phyloP scores from a whole-genome alignment of 2,329 filamentous ascomycete species.

The Fusarium torreyae region DNA sequence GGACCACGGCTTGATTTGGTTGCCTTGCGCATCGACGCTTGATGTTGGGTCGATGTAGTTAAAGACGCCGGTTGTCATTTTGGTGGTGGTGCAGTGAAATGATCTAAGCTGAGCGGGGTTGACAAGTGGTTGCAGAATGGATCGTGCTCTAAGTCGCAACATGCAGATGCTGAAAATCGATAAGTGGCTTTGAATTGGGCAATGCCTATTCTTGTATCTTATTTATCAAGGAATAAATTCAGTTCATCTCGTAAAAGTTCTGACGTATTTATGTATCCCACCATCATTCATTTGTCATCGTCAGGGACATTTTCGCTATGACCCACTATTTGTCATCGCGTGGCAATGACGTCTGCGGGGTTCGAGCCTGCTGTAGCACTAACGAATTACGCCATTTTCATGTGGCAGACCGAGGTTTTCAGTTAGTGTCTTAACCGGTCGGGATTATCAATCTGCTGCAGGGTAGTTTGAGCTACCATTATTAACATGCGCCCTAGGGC shows the following conservation, averaged over 20 bases:
- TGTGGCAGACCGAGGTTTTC: fast-evolving
- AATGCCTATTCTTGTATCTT: neutral
- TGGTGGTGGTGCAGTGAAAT: constrained; percentile 8
- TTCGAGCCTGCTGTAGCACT: neutral
- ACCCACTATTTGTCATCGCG: constrained; percentile 26
- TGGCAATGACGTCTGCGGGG: constrained; percentile 33
- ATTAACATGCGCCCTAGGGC: too few relatives aligned
- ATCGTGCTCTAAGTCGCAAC: constrained; percentile 12
- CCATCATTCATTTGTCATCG: constrained; percentile 30
- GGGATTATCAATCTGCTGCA: constrained; percentile 6
- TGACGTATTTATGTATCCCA: constrained; percentile 19
- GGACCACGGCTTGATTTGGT: constrained; percentile 38
- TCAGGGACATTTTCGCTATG: neutral
- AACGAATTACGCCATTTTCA: neutral
- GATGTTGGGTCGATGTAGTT: constrained; percentile 40
- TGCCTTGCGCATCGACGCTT: constrained; percentile 26
- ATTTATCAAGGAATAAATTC: neutral
- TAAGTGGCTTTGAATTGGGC: neutral
- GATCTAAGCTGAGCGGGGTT: constrained; percentile 20
- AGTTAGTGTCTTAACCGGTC: neutral
- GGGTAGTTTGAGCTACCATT: too few relatives aligned
- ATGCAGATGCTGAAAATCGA: neutral
- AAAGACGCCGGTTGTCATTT: constrained; percentile 41
- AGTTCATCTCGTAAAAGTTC: constrained; percentile 24
- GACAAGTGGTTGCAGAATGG: constrained; percentile 3